These are phyloP conservation scores for Arabis alpina DNA, from an alignment of 345 rosid genomes.

Conservation along the genomic window DNA sequence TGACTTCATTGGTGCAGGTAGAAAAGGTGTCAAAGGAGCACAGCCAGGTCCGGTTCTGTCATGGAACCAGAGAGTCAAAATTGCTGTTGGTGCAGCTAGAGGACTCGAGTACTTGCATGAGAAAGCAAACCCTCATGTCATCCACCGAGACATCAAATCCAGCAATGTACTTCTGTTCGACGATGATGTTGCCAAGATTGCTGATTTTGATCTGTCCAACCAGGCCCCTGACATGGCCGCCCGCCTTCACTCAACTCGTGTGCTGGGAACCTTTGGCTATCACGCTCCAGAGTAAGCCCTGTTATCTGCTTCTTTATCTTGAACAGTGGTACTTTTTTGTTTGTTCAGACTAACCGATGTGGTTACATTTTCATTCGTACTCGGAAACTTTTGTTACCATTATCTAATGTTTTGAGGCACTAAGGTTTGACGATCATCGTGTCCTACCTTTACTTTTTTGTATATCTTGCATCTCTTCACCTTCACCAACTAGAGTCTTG, in stretches of 20 bases:
- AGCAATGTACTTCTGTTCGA: conserved; percentile 90
- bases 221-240: conserved; percentile 97
- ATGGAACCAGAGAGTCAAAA: conserved; percentile 95
- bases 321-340: conserved; percentile 4
- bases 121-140: conserved; percentile 77
- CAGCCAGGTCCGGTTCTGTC: conserved; percentile 87
- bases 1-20: conserved; percentile 49
- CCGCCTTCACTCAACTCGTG: conserved; percentile 95
- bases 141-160: conserved; percentile 93
- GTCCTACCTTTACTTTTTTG: not conserved
- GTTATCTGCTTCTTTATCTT: conserved; percentile 14
- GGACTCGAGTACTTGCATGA: conserved; percentile 98
- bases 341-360: conserved; percentile 17
- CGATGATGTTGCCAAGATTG: conserved; percentile 88
- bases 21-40: conserved; percentile 95
- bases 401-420: conserved; percentile 6
- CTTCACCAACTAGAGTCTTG: conserved; percentile 23
- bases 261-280: conserved; percentile 93
- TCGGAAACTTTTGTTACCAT: conserved; percentile 9
- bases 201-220: conserved; percentile 95
- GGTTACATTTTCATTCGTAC: conserved; percentile 26
- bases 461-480: not conserved
- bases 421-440: conserved; percentile 7
- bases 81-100: conserved; percentile 91
- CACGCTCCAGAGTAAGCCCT: conserved; percentile 96